Base-by-base conservation (phyloP, 495 filamentous ascomycete genomes). In the Hyphodiscus hymeniophilus region DNA sequence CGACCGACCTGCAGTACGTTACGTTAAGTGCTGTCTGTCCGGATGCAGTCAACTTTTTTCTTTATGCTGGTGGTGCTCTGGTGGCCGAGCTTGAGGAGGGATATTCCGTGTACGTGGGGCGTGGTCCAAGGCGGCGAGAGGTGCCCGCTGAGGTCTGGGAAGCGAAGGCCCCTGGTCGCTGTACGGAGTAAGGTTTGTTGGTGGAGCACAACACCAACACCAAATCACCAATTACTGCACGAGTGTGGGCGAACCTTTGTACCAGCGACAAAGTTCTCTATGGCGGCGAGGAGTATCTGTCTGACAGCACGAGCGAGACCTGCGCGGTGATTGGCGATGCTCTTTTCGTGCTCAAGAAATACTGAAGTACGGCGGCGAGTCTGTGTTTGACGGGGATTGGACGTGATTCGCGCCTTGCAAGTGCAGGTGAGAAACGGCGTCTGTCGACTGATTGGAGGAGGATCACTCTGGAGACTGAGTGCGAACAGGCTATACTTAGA, bases 401-500 rank as follows among this genome's bases (percentile, higher is more conserved):
- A 50, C 46, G 51, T 54, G 51, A 45, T 49, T 45, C 51, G 51
- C 46, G 51, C 51, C 45, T 50, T 18, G 40, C 17, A 17, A 30
- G 41, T 45, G 41, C 45, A 50, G 46, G 39, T 46, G 49, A 36
- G 33, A n/a, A 18, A 45, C 46, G 45, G 51, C 42, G 51, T 50
- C 36, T 54, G 51, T 45, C 18, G 36, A 38, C 21, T 41, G 38
- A 1, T 38, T 17, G 13, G 20, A 21, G 32, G n/a, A 2, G 6
- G 13, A 17, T 26, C 13, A 18, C 12, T 10, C 28, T 15, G 16
- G 17, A 3, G 31, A 30, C 16, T 15, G 40, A 2, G 34, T 31
- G 13, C 33, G 28, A 41, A 33, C 21, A 47, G 51, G 51, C 51
- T 54, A 54, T 49, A 54, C 51, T 54, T 54, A 54, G 51, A 48